Evolutionary conservation across 148 eudicot genomes (phyloP).

Genomic region (Diospyros kaki): DNA sequence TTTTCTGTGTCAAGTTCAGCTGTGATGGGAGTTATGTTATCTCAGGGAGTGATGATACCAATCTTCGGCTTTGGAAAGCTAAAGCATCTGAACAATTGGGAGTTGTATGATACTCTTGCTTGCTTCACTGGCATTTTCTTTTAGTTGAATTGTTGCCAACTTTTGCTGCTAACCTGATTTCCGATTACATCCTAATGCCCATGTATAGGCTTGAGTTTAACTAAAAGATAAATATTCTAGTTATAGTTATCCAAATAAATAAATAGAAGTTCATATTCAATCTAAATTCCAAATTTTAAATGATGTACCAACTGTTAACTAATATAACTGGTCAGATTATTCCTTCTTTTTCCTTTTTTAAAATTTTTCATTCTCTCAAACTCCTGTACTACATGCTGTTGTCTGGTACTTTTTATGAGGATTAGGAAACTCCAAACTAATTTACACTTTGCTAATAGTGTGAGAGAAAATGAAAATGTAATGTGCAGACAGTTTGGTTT

Average conservation of each 20-base stretch:
- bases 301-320: background rate
- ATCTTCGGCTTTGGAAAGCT: conserved; percentile 96
- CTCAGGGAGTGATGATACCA: conserved; percentile 95
- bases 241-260: no score
- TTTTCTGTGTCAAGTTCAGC: conserved; percentile 79
- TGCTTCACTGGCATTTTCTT: background rate
- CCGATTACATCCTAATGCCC: no score
- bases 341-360: no score
- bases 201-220: no score
- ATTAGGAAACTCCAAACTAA: background rate
- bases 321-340: background rate
- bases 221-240: no score
- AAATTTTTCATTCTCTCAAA: background rate
- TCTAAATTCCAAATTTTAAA: no score
- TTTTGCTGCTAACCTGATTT: background rate
- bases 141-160: background rate
- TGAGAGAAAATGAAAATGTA: background rate
- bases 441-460: background rate
- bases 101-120: conserved; percentile 57
- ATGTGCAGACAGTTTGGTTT: background rate
- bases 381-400: background rate
- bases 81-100: conserved; percentile 97
- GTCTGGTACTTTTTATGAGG: background rate
- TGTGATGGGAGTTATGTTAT: conserved; percentile 79
- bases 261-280: no score